These are phyloP conservation scores for Claviceps maximensis DNA, from an alignment of 2,329 filamentous ascomycete species.

Conservation along the genomic window DNA sequence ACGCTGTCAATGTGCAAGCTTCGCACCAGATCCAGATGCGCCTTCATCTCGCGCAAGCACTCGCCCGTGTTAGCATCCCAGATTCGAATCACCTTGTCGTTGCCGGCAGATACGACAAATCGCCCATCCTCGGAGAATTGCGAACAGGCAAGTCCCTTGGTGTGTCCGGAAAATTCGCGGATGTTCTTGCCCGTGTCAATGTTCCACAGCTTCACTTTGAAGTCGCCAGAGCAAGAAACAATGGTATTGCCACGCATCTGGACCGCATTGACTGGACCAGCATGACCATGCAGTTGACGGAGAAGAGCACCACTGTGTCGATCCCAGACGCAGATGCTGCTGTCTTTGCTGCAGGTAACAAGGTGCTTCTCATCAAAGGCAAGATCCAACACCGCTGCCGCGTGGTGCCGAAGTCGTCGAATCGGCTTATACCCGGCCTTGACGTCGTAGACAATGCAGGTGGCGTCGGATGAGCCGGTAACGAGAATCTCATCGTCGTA, in stretches of 20 bases:
- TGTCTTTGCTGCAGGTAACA: conserved; percentile 93
- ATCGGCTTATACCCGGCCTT: conserved; percentile 67
- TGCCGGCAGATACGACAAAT: conserved; percentile 85
- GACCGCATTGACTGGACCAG: conserved; percentile 89
- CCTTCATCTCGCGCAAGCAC: conserved; percentile 65
- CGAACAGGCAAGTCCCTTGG: conserved; percentile 86
- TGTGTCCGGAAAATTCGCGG: conserved; percentile 80
- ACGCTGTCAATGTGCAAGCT: conserved; percentile 82
- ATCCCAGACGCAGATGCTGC: conserved; percentile 89
- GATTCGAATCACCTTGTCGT: conserved; percentile 89
- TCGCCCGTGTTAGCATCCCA: conserved; percentile 89
- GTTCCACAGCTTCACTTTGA: conserved; percentile 90
- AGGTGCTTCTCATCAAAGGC: conserved; percentile 88
- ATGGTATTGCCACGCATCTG: conserved; percentile 88
- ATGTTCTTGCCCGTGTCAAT: conserved; percentile 77
- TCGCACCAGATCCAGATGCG: conserved; percentile 76
- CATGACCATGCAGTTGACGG: conserved; percentile 71
- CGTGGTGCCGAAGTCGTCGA: conserved; percentile 63
- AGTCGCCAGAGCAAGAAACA: conserved; percentile 88
- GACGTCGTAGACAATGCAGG: conserved; percentile 84
- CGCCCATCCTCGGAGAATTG: conserved; percentile 94
- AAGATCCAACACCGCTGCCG: conserved; percentile 81
- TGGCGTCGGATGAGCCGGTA: conserved; percentile 85
- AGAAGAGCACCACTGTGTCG: conserved; percentile 63
- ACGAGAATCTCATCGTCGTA: conserved; percentile 90